These are phyloP conservation scores for Symbiotaphrina buchneri DNA, from an alignment of 495 filamentous ascomycete genomes.

Conservation along the genomic window DNA sequence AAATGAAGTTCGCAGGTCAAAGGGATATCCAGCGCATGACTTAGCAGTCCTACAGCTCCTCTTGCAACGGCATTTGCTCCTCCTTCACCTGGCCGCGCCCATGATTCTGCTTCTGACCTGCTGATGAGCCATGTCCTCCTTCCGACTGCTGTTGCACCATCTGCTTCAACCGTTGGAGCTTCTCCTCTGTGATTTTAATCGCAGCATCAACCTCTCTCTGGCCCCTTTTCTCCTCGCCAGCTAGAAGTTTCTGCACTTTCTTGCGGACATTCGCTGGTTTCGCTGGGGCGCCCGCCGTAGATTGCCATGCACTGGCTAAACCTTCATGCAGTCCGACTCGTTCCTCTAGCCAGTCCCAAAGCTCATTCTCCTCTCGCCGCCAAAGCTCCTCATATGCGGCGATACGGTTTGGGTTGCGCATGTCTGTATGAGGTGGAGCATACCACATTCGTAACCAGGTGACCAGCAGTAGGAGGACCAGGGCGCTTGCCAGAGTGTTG, in stretches of 20 bases:
- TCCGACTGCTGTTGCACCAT: slow-evolving; percentile 27
- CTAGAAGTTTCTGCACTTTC: slow-evolving; percentile 12
- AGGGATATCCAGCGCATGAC: not conserved
- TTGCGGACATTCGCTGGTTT: slow-evolving; percentile 4
- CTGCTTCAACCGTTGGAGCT: slow-evolving; percentile 48
- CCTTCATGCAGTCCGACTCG: slow-evolving; percentile 55
- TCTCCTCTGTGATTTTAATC: slow-evolving; percentile 66
- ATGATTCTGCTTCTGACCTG: not conserved
- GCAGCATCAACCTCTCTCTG: slow-evolving; percentile 67
- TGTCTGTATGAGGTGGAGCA: slow-evolving; percentile 4
- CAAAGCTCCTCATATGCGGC: slow-evolving; percentile 89
- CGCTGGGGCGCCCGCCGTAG: not conserved
- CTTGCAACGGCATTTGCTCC: not conserved
- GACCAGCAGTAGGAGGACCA: slow-evolving; percentile 30
- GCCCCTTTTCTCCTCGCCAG: slow-evolving; percentile 47
- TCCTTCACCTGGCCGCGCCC: too few species aligned
- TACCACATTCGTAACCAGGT: slow-evolving; percentile 19
- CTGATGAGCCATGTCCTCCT: not conserved
- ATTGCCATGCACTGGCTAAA: slow-evolving; percentile 13
- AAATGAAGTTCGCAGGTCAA: not conserved
- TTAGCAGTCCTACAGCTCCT: not conserved
- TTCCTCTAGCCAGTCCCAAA: slow-evolving; percentile 95
- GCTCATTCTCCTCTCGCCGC: slow-evolving; percentile 67
- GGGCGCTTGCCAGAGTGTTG: slow-evolving; percentile 29
- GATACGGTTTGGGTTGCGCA: slow-evolving; percentile 36